phyloP scores from a whole-genome alignment of 2,329 filamentous ascomycete species.

The Scolecobasidium constrictum region DNA sequence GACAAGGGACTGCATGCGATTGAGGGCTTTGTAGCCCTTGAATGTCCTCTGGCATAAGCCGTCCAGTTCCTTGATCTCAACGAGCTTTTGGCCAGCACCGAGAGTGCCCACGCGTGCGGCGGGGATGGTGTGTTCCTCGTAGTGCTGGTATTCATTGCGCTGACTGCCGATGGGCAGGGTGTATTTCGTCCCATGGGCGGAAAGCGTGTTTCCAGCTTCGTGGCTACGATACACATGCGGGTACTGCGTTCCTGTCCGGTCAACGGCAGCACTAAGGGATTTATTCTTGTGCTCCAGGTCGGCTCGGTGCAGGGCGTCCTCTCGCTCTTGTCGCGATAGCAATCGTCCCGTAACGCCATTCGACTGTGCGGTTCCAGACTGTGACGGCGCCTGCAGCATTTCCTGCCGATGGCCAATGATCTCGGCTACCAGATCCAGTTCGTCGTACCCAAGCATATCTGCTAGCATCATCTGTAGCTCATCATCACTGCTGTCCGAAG shows the following conservation, averaged over 20 bases:
- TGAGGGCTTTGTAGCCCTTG: constrained; percentile 83
- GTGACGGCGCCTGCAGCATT: constrained; percentile 37
- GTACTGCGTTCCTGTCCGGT: constrained; percentile 63
- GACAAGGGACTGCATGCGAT: constrained; percentile 96
- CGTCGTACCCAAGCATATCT: constrained; percentile 85
- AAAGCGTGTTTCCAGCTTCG: constrained; percentile 76
- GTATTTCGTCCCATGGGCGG: constrained; percentile 69
- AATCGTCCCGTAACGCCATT: constrained; percentile 45
- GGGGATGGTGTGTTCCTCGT: constrained; percentile 83
- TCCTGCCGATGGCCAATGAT: constrained; percentile 68
- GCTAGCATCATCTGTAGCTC: constrained; percentile 85
- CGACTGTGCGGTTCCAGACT: constrained; percentile 24
- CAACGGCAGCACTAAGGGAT: constrained; percentile 56
- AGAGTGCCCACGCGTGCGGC: constrained; percentile 69
- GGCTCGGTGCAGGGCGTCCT: constrained; percentile 62
- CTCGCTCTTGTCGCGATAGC: constrained; percentile 64
- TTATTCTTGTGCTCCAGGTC: constrained; percentile 79
- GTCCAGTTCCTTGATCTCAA: constrained; percentile 75
- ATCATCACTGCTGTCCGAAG: constrained; percentile 57
- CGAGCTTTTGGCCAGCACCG: constrained; percentile 59
- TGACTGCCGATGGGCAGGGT: constrained; percentile 66
- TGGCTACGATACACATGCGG: constrained; percentile 87
- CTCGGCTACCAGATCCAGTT: constrained; percentile 86
- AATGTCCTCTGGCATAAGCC: constrained; percentile 86
- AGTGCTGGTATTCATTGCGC: constrained; percentile 61